Evolutionary conservation across 768 basidiomycete genomes (phyloP), one percentile per base, ranked within the genome.

Genomic region (Leucocoprinus sp.): DNA sequence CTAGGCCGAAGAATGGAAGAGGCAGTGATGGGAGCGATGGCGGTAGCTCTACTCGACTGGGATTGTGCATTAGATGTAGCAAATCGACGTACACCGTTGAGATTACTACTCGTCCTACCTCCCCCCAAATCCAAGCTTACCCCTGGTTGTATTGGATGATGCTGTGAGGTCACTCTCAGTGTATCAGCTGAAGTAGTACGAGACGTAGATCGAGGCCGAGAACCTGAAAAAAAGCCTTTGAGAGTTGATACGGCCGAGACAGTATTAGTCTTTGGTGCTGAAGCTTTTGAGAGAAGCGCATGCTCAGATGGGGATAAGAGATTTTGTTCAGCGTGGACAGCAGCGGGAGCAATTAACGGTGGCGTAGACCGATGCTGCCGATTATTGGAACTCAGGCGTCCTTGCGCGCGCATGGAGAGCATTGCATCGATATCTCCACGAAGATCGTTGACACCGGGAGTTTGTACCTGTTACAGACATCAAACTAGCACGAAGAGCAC

Each of bases 381-480:
- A 37, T 45, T 44, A 34, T 26, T 52, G 17, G 55, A 60, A 21
- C 67, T 67, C 22, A 67, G 65, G 43, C 79, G 62, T n/a, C 75
- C 78, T 53, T 85, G 83, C 24, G 77, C 69, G 38, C 80, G 80
- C 70, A 89, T 85, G 23, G 83, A 82, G 27, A 89, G 69, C 76
- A 87, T 84, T 37, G 88, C 86, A 57, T 89, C 86, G 67, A 89
- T 76, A 56, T 89, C 86, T 5, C 86, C 86, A 37, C 79, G 71
- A 17, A 84, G 84, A 50, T 86, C 86, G 21, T 72, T 64, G 12
- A 65, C 67, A 17, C 69, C 64, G 2, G 64, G n/a, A 53, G 7
- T 45, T 45, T 2, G 48, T 37, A 17, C 63, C 62, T 31, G 64
- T 64, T 0, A 69, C 57, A 21, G 76, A 61, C 26, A 76, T 74